Percentiles rank a stretch among this genome's conserved stretches.
Evolutionary conservation across 2,329 filamentous ascomycete genomes (phyloP).

Genomic region (Hypoxylon rubiginosum): DNA sequence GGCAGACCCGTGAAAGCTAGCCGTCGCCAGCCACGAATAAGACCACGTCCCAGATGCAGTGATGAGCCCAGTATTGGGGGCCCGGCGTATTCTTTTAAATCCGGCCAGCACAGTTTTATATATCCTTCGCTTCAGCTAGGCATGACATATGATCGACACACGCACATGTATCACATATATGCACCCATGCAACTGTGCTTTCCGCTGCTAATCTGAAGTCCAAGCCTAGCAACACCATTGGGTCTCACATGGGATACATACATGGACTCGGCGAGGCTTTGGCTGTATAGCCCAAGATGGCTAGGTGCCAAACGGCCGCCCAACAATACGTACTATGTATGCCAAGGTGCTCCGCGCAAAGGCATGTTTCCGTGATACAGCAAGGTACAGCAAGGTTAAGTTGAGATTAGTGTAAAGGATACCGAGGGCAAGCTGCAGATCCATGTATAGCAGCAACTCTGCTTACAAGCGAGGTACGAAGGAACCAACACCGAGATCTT

Average conservation of each 20-base stretch:
- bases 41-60: neutral
- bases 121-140: neutral
- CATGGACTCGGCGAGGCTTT: conserved; percentile 26
- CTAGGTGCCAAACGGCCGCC: neutral
- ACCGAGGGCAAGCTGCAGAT: conserved; percentile 15
- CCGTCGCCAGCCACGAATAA: conserved; percentile 16
- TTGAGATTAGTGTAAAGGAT: neutral
- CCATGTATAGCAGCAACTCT: conserved; percentile 1
- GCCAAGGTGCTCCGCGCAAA: conserved; percentile 12
- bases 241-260: conserved; percentile 9
- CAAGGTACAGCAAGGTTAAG: neutral
- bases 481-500: neutral
- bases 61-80: conserved; percentile 2
- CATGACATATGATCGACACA: conserved; percentile 21
- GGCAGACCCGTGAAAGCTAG: conserved; percentile 4
- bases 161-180: neutral
- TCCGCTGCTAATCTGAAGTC: neutral
- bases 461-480: neutral
- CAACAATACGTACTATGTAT: conserved; percentile 1
- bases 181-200: conserved; percentile 7
- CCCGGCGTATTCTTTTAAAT: neutral
- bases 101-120: neutral
- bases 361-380: neutral
- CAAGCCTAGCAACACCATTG: conserved; percentile 3
- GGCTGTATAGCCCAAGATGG: conserved; percentile 3